Evolutionary conservation across 1,139 yeast genomes (phyloP).

Genomic region (Kurtzmaniella quercitrusa): DNA sequence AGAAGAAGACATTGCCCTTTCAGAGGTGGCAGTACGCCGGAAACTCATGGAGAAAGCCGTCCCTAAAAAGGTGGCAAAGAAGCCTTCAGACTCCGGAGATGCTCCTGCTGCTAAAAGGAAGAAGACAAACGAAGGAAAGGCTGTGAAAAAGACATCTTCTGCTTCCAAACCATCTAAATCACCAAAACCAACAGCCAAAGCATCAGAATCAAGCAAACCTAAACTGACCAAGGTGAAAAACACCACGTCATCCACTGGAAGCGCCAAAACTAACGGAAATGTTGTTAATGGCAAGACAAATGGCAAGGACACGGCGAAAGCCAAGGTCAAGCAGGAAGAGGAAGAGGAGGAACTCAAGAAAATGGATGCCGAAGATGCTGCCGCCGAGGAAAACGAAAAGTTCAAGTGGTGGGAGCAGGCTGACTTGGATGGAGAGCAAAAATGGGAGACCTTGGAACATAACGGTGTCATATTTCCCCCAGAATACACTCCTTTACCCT

Average conservation of each 20-base stretch:
- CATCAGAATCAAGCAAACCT: background rate
- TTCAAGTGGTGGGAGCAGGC: constrained; percentile 89
- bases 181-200: background rate
- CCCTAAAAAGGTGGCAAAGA: constrained; percentile 2
- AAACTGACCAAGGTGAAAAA: background rate
- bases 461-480: constrained; percentile 94
- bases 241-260: background rate
- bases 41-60: constrained; percentile 2
- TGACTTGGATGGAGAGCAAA: constrained; percentile 60
- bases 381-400: constrained; percentile 56
- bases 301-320: constrained; percentile 2
- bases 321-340: constrained; percentile 6
- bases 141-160: constrained; percentile 1
- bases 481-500: constrained; percentile 80
- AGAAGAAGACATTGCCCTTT: constrained; percentile 7
- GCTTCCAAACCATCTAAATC: background rate
- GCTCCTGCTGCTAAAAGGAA: constrained; percentile 1
- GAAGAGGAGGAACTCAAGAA: constrained; percentile 4
- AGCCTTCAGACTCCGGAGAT: constrained; percentile 1
- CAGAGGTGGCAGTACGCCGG: constrained; percentile 5
- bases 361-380: constrained; percentile 19
- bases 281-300: constrained; percentile 2
- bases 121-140: constrained; percentile 1
- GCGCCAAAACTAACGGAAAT: constrained; percentile 2
- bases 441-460: constrained; percentile 85